Evolutionary conservation across 805 yeast genomes (phyloP).

Genomic region (Zygosaccharomyces kombuchaensis): DNA sequence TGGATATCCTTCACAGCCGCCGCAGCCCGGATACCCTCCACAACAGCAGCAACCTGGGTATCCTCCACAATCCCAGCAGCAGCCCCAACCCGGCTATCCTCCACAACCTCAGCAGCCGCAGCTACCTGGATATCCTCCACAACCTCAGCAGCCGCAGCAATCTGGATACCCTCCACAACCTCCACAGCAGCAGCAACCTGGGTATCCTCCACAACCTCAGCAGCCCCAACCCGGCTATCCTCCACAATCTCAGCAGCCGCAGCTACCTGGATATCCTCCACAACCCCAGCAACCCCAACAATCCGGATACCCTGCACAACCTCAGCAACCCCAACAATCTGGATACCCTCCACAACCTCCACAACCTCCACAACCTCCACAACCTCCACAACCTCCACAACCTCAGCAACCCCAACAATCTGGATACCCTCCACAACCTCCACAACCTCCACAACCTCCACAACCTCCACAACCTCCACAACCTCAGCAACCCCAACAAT

Average conservation of each 20-base stretch:
- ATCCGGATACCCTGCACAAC: neutral
- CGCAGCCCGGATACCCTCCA: conserved; percentile 6
- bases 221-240: conserved; percentile 6
- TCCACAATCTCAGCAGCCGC: conserved; percentile 1
- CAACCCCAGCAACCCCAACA: conserved; percentile 9
- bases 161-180: conserved; percentile 6
- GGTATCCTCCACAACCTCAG: conserved; percentile 15
- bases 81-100: conserved; percentile 1
- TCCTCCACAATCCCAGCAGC: conserved; percentile 13
- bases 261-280: conserved; percentile 1
- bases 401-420: conserved; percentile 4
- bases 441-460: conserved; percentile 5
- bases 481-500: conserved; percentile 13
- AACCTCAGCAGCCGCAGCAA: conserved; percentile 13
- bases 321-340: conserved; percentile 1
- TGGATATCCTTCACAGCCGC: conserved; percentile 8
- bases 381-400: conserved; percentile 9
- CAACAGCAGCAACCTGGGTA: conserved; percentile 10
- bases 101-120: conserved; percentile 6
- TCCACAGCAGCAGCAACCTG: conserved; percentile 10
- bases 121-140: neutral
- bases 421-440: conserved; percentile 8
- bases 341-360: conserved; percentile 11
- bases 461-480: conserved; percentile 1
- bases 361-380: conserved; percentile 10